These are phyloP conservation scores for Sugiyamaella floridensis DNA, from an alignment of 805 yeast genomes.

Conservation along the genomic window DNA sequence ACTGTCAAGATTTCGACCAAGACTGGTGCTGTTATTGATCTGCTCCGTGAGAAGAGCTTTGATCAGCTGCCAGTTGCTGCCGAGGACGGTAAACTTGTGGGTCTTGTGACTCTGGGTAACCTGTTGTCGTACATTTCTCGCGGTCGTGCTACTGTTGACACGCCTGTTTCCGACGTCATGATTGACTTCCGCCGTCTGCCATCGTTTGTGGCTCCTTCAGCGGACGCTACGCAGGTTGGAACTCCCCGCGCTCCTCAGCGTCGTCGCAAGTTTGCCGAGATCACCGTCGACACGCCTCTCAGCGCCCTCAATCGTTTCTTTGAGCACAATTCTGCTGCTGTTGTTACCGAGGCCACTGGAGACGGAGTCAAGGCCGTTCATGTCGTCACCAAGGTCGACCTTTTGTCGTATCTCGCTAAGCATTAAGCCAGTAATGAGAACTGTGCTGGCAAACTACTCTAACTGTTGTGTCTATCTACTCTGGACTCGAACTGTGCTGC, in stretches of 20 bases:
- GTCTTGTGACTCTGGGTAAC: slow-evolving; percentile 69
- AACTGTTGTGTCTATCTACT: too few relatives aligned
- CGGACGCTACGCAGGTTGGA: slow-evolving; percentile 32
- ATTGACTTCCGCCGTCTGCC: slow-evolving; percentile 69
- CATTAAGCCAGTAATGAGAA: too few relatives aligned
- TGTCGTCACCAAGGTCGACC: slow-evolving; percentile 82
- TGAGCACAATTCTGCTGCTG: slow-evolving; percentile 78
- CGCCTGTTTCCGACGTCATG: slow-evolving; percentile 52
- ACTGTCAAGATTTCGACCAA: slow-evolving; percentile 57
- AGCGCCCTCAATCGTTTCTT: slow-evolving; percentile 67
- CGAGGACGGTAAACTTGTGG: slow-evolving; percentile 54
- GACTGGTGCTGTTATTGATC: slow-evolving; percentile 57
- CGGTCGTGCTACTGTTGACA: slow-evolving; percentile 48
- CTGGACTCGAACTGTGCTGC: too few relatives aligned
- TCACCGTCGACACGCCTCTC: slow-evolving; percentile 59
- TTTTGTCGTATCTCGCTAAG: slow-evolving; percentile 43
- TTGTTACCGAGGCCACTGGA: slow-evolving; percentile 55
- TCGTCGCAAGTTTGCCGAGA: slow-evolving; percentile 59
- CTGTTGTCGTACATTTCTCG: slow-evolving; percentile 61
- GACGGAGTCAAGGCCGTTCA: slow-evolving; percentile 60
- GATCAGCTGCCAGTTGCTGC: slow-evolving; percentile 76
- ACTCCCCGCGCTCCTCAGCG: slow-evolving; percentile 42
- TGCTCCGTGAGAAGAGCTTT: slow-evolving; percentile 67
- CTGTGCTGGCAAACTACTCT: too few relatives aligned
- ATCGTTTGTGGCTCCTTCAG: slow-evolving; percentile 43